These are phyloP conservation scores for Colletotrichum costaricense DNA, from an alignment of 2,329 filamentous ascomycete species.

Conservation along the genomic window DNA sequence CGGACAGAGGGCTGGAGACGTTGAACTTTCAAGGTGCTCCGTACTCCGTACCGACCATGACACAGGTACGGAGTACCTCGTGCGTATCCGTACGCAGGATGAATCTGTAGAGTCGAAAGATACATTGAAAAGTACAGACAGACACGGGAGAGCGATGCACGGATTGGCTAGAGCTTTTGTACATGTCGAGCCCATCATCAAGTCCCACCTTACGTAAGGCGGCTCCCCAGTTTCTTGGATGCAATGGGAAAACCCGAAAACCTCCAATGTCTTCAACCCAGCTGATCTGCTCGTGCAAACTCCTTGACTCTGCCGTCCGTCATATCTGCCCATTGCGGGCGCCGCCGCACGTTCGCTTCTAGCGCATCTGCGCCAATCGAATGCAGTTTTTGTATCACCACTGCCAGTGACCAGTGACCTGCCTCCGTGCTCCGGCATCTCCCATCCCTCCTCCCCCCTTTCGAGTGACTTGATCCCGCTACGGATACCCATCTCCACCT, in stretches of 20 bases:
- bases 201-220: slow-evolving; percentile 29
- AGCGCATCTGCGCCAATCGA: slow-evolving; percentile 17
- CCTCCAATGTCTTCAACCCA: neutral
- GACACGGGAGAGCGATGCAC: neutral
- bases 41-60: neutral
- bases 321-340: slow-evolving; percentile 1
- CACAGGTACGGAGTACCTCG: neutral
- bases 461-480: slow-evolving; percentile 1
- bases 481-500: slow-evolving; percentile 3
- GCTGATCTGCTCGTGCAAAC: slow-evolving; percentile 18
- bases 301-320: slow-evolving; percentile 8
- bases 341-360: slow-evolving; percentile 9
- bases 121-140: neutral
- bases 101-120: neutral
- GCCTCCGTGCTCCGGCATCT: slow-evolving; percentile 12
- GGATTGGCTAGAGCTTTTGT: slow-evolving; percentile 25
- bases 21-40: slow-evolving; percentile 6
- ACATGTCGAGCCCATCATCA: neutral
- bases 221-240: slow-evolving; percentile 13
- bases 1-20: slow-evolving; percentile 14
- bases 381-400: slow-evolving; percentile 17
- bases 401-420: slow-evolving; percentile 1
- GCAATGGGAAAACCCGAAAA: slow-evolving; percentile 19
- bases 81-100: neutral
- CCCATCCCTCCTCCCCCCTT: neutral